Conservation (phyloP, 1,284 basidiomycete species). For the Cryptococcus floricola region DNA sequence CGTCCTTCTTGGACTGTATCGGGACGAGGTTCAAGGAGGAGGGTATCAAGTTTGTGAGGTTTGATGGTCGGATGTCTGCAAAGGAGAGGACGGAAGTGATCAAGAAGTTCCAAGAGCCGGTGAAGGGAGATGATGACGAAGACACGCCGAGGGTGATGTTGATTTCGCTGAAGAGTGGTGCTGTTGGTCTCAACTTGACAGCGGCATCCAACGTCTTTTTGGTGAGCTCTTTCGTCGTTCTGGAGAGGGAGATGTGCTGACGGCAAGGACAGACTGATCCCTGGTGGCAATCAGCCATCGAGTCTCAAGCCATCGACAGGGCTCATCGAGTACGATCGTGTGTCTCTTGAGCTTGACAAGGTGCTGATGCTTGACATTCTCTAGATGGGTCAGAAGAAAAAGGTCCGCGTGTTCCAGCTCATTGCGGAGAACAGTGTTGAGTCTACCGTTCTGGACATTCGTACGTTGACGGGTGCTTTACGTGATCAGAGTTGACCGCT, state of each 20-base stretch:
- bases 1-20: constrained; percentile 75
- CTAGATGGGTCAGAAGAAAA: constrained; percentile 70
- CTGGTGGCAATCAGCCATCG: constrained; percentile 72
- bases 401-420: constrained; percentile 79
- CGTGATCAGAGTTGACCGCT: neutral
- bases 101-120: constrained; percentile 64
- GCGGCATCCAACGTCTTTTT: constrained; percentile 85
- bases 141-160: constrained; percentile 72
- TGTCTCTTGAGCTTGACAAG: neutral
- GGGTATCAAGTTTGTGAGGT: constrained; percentile 69
- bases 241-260: constrained; percentile 28
- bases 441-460: constrained; percentile 78
- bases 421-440: constrained; percentile 85
- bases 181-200: constrained; percentile 80
- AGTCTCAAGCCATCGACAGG: constrained; percentile 77
- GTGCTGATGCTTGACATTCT: neutral
- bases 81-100: constrained; percentile 59
- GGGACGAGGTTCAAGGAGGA: constrained; percentile 62
- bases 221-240: constrained; percentile 53
- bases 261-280: constrained; percentile 57
- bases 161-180: constrained; percentile 72
- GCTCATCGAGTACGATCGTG: constrained; percentile 56
- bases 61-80: constrained; percentile 77
- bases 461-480: constrained; percentile 53
- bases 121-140: constrained; percentile 46